Percentiles rank a stretch among this genome's conserved stretches.
Conservation (phyloP, 2,329 filamentous ascomycete genomes). For the Diaporthe sp. region DNA sequence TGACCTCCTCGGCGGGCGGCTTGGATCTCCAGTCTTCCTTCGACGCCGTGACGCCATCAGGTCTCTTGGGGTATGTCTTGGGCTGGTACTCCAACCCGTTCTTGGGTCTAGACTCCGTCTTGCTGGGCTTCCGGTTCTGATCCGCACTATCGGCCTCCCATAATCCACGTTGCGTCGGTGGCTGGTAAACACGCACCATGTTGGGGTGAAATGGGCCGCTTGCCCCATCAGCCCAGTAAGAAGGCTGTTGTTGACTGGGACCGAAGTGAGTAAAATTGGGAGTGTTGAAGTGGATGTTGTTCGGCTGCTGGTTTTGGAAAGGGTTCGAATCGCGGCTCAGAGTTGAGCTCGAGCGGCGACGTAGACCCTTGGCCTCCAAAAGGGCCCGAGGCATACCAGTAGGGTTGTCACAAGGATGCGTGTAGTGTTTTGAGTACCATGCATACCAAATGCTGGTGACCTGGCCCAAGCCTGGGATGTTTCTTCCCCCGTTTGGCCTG, state of each 20-base stretch:
- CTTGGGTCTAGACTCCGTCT: background rate
- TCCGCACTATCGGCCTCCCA: constrained; percentile 20
- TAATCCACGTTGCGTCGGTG: constrained; percentile 3
- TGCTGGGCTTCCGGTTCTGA: constrained; percentile 24
- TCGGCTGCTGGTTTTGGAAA: constrained; percentile 22
- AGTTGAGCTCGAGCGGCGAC: constrained; percentile 6
- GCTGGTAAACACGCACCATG: constrained; percentile 1
- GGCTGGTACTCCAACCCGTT: background rate
- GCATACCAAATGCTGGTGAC: constrained; percentile 34
- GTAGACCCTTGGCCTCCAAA: background rate
- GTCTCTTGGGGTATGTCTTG: background rate
- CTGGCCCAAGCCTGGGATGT: background rate
- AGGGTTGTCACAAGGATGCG: background rate
- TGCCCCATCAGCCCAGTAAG: background rate
- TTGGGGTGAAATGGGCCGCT: background rate
- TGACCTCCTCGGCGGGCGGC: constrained; percentile 35
- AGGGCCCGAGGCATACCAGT: constrained; percentile 13
- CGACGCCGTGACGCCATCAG: background rate
- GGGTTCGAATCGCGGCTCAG: constrained; percentile 35
- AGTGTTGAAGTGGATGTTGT: background rate
- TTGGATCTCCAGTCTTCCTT: constrained; percentile 39
- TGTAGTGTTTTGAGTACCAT: constrained; percentile 37
- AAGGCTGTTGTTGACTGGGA: background rate
- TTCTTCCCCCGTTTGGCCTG: background rate
- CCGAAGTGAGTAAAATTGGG: background rate